phyloP scores from a whole-genome alignment of 164 flowering plant genomes.

The Liriodendron chinense region DNA sequence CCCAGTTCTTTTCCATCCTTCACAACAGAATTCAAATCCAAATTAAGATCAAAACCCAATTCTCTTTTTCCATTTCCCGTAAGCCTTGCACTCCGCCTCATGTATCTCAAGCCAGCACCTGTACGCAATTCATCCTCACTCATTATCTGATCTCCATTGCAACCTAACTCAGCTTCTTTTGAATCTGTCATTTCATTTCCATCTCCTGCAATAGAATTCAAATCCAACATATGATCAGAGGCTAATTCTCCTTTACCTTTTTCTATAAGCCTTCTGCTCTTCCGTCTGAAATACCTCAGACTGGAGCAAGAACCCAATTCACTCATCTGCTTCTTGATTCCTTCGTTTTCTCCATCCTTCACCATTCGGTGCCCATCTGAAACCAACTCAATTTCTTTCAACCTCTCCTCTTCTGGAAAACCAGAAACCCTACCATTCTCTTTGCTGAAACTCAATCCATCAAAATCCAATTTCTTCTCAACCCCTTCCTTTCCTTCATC shows the following conservation, averaged over 20 bases:
- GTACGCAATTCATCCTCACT: not conserved
- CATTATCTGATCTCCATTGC: not conserved
- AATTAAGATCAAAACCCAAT: not conserved
- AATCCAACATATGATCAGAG: not conserved
- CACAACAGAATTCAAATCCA: conserved; percentile 2
- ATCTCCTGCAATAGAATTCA: not conserved
- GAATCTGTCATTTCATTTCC: not conserved
- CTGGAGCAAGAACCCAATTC: not conserved
- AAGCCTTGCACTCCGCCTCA: conserved; percentile 7
- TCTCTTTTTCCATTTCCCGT: not conserved
- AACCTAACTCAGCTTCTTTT: not conserved
- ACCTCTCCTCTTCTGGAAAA: conserved; percentile 1
- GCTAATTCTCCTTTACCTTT: not conserved
- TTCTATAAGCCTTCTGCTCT: conserved; percentile 9
- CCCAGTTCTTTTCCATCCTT: not conserved
- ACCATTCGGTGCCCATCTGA: not conserved
- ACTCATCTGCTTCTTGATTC: not conserved
- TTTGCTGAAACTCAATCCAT: not conserved
- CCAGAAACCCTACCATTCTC: too few relatives aligned
- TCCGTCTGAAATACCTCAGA: not conserved
- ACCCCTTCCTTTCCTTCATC: conserved; percentile 1
- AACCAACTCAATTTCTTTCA: not conserved
- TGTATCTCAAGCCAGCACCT: not conserved
- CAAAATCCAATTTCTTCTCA: not conserved
- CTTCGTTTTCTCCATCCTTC: not conserved